Conservation (phyloP, 1,139 yeast species). For the Hansenula anomala region DNA sequence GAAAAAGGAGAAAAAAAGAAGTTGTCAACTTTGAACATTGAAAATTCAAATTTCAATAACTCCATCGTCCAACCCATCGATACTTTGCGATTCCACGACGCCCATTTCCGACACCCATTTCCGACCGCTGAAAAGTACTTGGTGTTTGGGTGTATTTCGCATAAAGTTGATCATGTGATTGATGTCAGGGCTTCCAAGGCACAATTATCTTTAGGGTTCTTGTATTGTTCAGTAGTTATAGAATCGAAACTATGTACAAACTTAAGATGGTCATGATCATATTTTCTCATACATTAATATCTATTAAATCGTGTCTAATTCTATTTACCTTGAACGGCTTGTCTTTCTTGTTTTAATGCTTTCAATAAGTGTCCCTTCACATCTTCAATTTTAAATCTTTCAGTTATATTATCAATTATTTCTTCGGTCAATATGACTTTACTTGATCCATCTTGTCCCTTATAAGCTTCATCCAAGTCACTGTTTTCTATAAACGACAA, state of each 20-base stretch:
- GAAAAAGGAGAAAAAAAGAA: constrained; percentile 4
- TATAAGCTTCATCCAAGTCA: constrained; percentile 18
- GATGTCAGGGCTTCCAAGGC: constrained; percentile 1
- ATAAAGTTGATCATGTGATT: neutral
- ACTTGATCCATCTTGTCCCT: constrained; percentile 21
- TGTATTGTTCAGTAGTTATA: too few species aligned
- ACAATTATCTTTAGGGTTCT: too few species aligned
- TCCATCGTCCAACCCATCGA: too few species aligned
- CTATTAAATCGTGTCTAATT: too few species aligned
- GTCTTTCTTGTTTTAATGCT: constrained; percentile 46
- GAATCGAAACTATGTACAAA: too few species aligned
- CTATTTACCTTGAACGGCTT: constrained; percentile 21
- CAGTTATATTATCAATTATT: constrained; percentile 27
- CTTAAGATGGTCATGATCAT: too few species aligned
- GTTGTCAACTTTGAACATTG: neutral
- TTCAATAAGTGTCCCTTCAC: constrained; percentile 37
- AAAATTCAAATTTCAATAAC: constrained; percentile 2
- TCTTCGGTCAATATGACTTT: constrained; percentile 26
- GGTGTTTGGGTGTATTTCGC: constrained; percentile 3
- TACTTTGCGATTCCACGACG: neutral
- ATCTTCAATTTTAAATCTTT: constrained; percentile 29
- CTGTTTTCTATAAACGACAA: constrained; percentile 15
- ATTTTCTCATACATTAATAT: too few species aligned
- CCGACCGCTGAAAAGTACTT: neutral
- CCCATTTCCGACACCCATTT: neutral